Percentiles rank a stretch among this genome's conserved stretches.
Evolutionary conservation across 805 yeast genomes (phyloP).

Genomic region (Diddensiella caesifluorescens): DNA sequence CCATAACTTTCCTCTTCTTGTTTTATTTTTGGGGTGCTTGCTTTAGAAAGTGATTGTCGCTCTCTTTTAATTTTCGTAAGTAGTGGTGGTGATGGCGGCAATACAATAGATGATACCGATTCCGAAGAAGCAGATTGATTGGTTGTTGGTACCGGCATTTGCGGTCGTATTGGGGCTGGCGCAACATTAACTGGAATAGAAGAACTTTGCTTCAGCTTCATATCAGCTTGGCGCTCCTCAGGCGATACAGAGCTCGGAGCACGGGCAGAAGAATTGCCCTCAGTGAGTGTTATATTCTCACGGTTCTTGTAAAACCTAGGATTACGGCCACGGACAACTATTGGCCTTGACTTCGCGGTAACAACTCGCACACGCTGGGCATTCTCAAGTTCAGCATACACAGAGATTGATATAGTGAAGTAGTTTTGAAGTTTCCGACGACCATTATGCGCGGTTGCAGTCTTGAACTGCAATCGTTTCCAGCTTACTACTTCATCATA

Average conservation of each 20-base stretch:
- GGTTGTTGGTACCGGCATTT: no score
- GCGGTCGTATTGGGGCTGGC: no score
- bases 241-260: neutral
- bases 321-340: conserved; percentile 56
- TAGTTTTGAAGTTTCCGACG: conserved; percentile 25
- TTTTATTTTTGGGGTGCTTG: neutral
- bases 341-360: conserved; percentile 37
- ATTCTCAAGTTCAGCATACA: conserved; percentile 27
- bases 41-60: neutral
- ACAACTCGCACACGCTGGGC: conserved; percentile 21
- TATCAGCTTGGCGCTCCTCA: neutral
- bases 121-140: no score
- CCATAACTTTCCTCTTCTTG: neutral
- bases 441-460: conserved; percentile 33
- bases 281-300: conserved; percentile 41
- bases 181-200: no score
- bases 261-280: neutral
- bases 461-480: conserved; percentile 31
- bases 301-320: conserved; percentile 55
- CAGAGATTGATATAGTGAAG: conserved; percentile 18
- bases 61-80: neutral
- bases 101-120: no score
- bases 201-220: no score
- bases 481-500: conserved; percentile 28
- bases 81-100: conserved; percentile 2